Evolutionary conservation across 345 rosid genomes (phyloP).

Genomic region (Mallotus nudiflorus): DNA sequence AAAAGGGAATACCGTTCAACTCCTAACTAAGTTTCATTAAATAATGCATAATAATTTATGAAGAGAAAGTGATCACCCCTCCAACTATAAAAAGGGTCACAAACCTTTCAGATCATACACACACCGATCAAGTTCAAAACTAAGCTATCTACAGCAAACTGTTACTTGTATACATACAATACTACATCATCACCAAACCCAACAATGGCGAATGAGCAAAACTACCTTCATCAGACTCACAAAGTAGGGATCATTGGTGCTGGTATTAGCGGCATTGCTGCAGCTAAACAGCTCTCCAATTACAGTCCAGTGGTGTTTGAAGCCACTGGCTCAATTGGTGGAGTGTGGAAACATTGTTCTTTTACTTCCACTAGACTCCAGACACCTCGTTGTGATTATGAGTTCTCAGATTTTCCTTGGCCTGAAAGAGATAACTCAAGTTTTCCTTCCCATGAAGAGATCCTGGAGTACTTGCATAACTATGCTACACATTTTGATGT

Average conservation of each 20-base stretch:
- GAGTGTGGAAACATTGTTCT: constrained; percentile 39
- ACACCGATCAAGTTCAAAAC: not conserved
- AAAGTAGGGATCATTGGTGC: constrained; percentile 20
- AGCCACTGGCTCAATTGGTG: constrained; percentile 28
- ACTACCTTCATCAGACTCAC: not conserved
- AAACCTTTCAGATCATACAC: not conserved
- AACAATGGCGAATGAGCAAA: constrained; percentile 2
- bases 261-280: constrained; percentile 30
- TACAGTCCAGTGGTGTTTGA: constrained; percentile 39
- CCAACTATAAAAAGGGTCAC: constrained; percentile 20
- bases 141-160: too few relatives aligned
- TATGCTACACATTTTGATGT: constrained; percentile 47
- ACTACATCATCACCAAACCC: too few relatives aligned
- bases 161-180: too few relatives aligned
- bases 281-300: constrained; percentile 42
- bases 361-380: constrained; percentile 44
- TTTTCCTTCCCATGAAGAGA: constrained; percentile 37
- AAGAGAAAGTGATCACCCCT: not conserved
- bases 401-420: constrained; percentile 52
- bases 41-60: not conserved
- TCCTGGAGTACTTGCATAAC: constrained; percentile 40
- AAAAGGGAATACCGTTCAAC: constrained; percentile 19
- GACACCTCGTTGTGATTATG: constrained; percentile 41
- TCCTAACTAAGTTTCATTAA: constrained; percentile 5
- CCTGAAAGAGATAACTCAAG: constrained; percentile 36